Evolutionary conservation across 352 stramenopile genomes (phyloP).

Genomic region (Globisporangium echinulatum): DNA sequence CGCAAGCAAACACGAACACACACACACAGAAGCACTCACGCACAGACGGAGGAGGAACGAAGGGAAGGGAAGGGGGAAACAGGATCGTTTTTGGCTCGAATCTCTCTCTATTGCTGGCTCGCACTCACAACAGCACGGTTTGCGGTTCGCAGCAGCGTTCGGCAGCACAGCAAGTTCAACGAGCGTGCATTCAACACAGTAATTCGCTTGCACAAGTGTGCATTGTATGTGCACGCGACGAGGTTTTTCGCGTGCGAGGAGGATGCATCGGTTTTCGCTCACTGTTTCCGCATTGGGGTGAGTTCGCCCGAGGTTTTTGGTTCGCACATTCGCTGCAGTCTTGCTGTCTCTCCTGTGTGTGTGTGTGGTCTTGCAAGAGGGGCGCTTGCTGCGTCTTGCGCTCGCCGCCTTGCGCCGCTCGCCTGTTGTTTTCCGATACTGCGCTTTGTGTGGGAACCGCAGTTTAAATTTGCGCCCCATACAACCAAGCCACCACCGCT

Average conservation of each 20-base stretch:
- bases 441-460: conserved; percentile 18
- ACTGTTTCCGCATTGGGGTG: conserved; percentile 11
- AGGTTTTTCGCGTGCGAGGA: conserved; percentile 3
- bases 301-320: conserved; percentile 14
- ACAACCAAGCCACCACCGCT: conserved; percentile 13
- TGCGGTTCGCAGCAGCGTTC: too few relatives aligned
- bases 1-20: too few relatives aligned
- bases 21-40: too few relatives aligned
- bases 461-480: conserved; percentile 66
- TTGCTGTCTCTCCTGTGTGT: not conserved
- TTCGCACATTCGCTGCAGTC: too few relatives aligned
- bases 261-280: conserved; percentile 9
- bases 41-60: too few relatives aligned
- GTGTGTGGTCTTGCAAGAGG: not conserved
- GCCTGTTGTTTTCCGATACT: conserved; percentile 20
- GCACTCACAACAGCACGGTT: not conserved
- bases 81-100: too few relatives aligned
- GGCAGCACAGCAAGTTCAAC: not conserved
- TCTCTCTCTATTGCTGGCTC: too few relatives aligned
- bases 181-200: not conserved
- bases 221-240: not conserved
- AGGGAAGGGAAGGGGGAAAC: too few relatives aligned
- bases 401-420: not conserved
- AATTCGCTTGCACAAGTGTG: conserved; percentile 1
- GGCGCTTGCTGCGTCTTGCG: not conserved